Evolutionary conservation across 2,329 filamentous ascomycete genomes (phyloP), one percentile per base, ranked within the genome.

Genomic region (Pseudohalonectria lignicola): DNA sequence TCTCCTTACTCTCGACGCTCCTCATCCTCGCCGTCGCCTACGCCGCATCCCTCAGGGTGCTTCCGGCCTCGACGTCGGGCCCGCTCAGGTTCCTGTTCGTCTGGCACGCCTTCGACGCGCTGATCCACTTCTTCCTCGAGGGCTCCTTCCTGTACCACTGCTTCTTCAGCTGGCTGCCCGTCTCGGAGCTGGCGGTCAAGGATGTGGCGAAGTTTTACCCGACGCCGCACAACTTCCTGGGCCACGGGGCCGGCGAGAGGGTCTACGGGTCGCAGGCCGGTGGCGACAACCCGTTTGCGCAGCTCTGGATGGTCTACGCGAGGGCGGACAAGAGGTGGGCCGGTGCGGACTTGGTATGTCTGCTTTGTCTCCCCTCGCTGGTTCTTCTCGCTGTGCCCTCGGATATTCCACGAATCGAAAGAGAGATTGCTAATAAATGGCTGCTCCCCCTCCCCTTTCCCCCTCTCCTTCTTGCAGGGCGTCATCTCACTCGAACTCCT

Each of bases 101-200:
- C 62, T 95, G 90, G 90, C 88, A 95, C 64, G 73, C 85, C 28
- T 93, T 94, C 63, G 88, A 95, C 59, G 86, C 86, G 23, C 72
- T 95, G 31, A 90, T 88, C 52, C 92, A 98, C 65, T 77, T 93
- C 60, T 68, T 86, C 56, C 82, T 96, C 56, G 90, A 96, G 64
- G 88, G 86, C 39, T 82, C 78, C 52, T 96, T 86, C 61, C 76
- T 95, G 18, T 95, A 87, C 69, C 86, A 94, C 63, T 94, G 86
- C 66, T 93, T 96, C 71, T 90, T 87, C 70, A 66, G 63, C 9
- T 68, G 60, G 54, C 51, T 67, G 7, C 56, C 61, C 4, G 43
- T 60, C 12, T 51, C 53, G 17, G 43, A 51, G 35, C 46, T 63
- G 21, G 46, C 52, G 17, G 37, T 45, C 19, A 45, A 38, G 40